Base-by-base conservation (phyloP, 768 basidiomycete genomes). In the Leccinum boreale region DNA sequence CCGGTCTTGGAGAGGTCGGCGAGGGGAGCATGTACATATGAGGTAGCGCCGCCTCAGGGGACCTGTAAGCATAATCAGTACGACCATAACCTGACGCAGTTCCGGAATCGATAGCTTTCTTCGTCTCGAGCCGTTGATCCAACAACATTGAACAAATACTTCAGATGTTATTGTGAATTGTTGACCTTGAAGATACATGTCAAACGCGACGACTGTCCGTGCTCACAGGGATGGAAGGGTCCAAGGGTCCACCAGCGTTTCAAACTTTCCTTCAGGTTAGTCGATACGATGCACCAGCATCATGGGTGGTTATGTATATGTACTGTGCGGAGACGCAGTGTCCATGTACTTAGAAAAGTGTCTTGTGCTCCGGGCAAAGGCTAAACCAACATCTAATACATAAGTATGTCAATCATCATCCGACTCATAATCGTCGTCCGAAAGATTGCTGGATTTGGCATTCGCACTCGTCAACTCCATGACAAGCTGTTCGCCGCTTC, bases 401-500 rank as follows among this genome's bases (percentile, higher is more conserved):
- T 7, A 12, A 47, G 29, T 14, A 24, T 5, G 14, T 51, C 56
- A 72, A 42, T 80, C 79, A 52, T 70, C 70, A 36, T 87, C 86
- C 21, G 82, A 83, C 55, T 79, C 73, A 59, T 85, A 85, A 28
- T 79, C 85, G 49, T 85, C 85, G 45, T 80, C 81, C 4, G 78
- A 80, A 46, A 61, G 71, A 19, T 67, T 72, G 14, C 62, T 70
- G 15, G 60, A 61, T 5, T 50, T 52, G 10, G 50, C 55, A 12
- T 26, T 50, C 28, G 50, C 50, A 15, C 64, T 58, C 7, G 76
- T 57, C 59, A 80, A 61, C 66, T 89, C 85, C 48, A 89, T 81
- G 4, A 87, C 84, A 21, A 92, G 74, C 62, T 88, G 86, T 31
- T 86, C 86, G 4, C 78, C 78, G 17, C 81, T 83, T 59, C 75